Evolutionary conservation across 768 basidiomycete genomes (phyloP), one percentile per base, ranked within the genome.

Genomic region (Tulasnella sp.): DNA sequence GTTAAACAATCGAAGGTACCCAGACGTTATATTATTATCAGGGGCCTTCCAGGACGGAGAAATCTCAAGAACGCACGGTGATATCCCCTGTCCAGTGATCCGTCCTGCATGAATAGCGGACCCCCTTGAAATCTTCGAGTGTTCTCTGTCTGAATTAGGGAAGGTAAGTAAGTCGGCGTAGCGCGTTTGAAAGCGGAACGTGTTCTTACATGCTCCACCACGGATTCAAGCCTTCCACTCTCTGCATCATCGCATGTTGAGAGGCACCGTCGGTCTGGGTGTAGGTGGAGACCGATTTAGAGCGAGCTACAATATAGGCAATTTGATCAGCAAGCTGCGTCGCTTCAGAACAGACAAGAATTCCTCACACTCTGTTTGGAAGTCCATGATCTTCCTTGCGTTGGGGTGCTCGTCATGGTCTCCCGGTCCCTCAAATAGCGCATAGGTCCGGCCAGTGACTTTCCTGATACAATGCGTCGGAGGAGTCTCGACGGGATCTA

Each of bases 141-240:
- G 60, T 64, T 31, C 60, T 64, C 24, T 64, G 60, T 28, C 60
- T 64, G 12, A 2, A 50, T 64, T 37, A n/a, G 28, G 8, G n/a
- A 64, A n/a, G 60, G 3, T 64, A 8, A 64, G n/a, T 8, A n/a
- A 24, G 1, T 1, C 9, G 24, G 60, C 1, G n/a, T 64, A 5
- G 60, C 24, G 22, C 4, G 24, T 18, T 58, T 28, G 11, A 37
- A 64, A 64, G 60, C 14, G 24, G 22, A 31, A 24, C n/a, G 31
- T 31, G 24, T 64, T 12, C 60, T 28, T 64, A 64, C 60, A 64
- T 28, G 60, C 60, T 64, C 60, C 60, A 64, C 60, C 60, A 64
- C 31, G 60, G 60, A 24, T 64, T 64, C 24, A 64, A 28, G 31
- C 60, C 60, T 16, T 64, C 31, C n/a, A 64, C 60, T 64, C 24